A percentile compares a stretch with the other conserved stretches of the same genome.
Conservation (phyloP, 495 filamentous ascomycete species). For the Hypomontagnella monticulosa region DNA sequence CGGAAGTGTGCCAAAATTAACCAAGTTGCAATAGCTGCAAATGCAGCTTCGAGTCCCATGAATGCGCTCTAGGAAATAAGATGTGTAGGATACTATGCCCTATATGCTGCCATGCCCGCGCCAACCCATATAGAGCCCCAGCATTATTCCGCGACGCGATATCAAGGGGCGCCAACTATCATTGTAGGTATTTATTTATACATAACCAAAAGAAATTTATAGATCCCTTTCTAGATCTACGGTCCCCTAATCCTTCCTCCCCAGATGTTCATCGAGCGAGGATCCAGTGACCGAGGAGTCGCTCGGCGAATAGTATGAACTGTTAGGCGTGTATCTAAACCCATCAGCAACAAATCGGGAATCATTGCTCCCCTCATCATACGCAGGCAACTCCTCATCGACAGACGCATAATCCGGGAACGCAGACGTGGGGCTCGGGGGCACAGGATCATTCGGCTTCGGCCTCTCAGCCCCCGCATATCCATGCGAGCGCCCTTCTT, state of each 20-base stretch:
- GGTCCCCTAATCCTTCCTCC: constrained; percentile 33
- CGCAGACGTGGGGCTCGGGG: constrained; percentile 43
- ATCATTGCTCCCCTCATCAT: constrained; percentile 47
- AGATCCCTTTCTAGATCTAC: neutral
- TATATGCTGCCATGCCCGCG: constrained; percentile 1
- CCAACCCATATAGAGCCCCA: constrained; percentile 6
- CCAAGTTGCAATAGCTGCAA: neutral
- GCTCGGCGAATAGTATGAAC: constrained; percentile 30
- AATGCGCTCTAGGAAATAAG: neutral
- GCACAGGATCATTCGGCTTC: constrained; percentile 20
- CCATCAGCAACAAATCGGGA: constrained; percentile 48
- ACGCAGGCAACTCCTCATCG: constrained; percentile 50
- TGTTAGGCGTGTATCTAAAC: constrained; percentile 48
- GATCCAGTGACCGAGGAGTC: constrained; percentile 33
- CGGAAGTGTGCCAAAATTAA: too few species aligned
- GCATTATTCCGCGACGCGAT: constrained; percentile 1
- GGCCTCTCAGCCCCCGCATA: constrained; percentile 14
- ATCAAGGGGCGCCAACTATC: neutral
- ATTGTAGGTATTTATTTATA: constrained; percentile 5
- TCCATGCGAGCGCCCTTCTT: constrained; percentile 47
- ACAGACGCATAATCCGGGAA: constrained; percentile 45
- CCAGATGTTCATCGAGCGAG: constrained; percentile 44
- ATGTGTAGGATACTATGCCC: constrained; percentile 11
- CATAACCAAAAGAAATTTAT: neutral
- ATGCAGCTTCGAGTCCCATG: neutral